Evolutionary conservation across 352 stramenopile species (phyloP).

Genomic region (Globisporangium polare): DNA sequence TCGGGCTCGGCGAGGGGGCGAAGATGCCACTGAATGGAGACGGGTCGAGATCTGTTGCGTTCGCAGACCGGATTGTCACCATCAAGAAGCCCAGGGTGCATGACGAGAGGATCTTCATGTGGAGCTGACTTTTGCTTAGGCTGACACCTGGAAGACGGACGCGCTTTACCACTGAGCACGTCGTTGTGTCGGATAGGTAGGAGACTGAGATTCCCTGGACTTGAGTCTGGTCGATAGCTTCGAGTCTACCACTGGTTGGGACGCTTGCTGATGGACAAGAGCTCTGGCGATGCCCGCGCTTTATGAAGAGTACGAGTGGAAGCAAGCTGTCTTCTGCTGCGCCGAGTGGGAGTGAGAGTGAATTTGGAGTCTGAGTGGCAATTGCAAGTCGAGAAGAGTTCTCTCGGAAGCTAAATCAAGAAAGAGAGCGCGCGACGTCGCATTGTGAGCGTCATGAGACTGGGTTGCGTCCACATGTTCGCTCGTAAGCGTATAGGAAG

Average conservation of each 20-base stretch:
- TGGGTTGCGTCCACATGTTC: background rate
- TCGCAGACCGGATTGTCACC: background rate
- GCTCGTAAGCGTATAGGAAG: background rate
- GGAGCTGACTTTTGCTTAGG: background rate
- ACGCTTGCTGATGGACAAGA: background rate
- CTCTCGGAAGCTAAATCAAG: background rate
- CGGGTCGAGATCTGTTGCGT: background rate
- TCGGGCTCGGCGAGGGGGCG: background rate
- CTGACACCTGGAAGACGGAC: background rate
- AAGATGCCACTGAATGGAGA: too few species aligned
- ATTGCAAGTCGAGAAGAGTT: background rate
- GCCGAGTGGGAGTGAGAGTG: background rate
- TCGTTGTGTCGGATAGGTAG: too few species aligned
- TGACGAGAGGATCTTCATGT: background rate
- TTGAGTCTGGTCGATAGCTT: background rate
- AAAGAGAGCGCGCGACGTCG: background rate
- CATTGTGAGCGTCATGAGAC: background rate
- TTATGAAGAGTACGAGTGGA: background rate
- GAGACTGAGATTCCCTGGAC: background rate
- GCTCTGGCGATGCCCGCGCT: background rate
- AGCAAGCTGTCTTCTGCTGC: too few species aligned
- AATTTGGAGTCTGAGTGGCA: background rate
- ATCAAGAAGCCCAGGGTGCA: background rate
- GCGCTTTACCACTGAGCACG: conserved; percentile 1
- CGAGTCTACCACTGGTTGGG: too few species aligned